A percentile compares a stretch with the other conserved stretches of the same genome.
Evolutionary conservation across 129 eudicot genomes (phyloP).

Genomic region (Lactuca sativa): DNA sequence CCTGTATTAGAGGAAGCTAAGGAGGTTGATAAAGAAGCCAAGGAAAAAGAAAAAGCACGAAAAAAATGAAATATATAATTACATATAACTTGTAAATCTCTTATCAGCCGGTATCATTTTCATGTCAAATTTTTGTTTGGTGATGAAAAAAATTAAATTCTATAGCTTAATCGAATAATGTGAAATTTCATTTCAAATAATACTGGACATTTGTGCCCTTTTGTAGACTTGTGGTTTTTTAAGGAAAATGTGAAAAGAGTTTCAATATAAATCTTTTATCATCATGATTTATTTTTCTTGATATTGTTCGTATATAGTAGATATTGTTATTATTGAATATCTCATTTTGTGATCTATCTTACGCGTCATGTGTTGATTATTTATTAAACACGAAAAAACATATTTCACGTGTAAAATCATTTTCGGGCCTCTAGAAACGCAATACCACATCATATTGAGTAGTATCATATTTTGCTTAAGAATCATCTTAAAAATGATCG

Average conservation of each 20-base stretch:
- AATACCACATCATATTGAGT: neutral
- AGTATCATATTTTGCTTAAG: neutral
- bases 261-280: neutral
- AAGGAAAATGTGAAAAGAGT: neutral
- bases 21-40: constrained; percentile 13
- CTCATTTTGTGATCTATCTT: neutral
- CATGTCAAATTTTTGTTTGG: no score
- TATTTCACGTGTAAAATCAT: neutral
- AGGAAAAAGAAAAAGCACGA: constrained; percentile 5
- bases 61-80: neutral
- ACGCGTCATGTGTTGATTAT: neutral
- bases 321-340: no score
- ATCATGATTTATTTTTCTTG: no score
- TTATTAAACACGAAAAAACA: neutral
- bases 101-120: neutral
- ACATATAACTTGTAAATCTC: neutral
- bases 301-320: neutral
- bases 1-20: constrained; percentile 25
- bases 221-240: neutral
- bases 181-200: no score
- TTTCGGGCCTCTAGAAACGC: neutral
- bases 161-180: no score
- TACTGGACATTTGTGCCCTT: no score
- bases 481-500: neutral
- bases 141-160: no score